Base-by-base conservation (phyloP, 345 rosid genomes). In the Boechera retrofracta region DNA sequence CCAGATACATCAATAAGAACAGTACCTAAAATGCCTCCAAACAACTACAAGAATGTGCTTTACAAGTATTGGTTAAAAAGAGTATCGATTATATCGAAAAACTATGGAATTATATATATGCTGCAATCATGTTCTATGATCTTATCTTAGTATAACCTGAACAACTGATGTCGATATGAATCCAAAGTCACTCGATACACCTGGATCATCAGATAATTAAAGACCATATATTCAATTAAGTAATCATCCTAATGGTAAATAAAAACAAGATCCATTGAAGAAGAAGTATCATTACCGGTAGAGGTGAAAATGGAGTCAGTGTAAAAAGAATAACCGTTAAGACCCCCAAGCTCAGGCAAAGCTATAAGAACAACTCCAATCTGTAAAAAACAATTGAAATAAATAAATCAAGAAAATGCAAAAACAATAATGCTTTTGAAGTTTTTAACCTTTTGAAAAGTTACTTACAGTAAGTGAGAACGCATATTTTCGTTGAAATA, bases 261-360 rank as follows among this genome's bases (percentile, higher is more conserved):
- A 10, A 48, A 32, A 7, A 3, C 44, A 64, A 55, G 28, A 35
- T 52, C 45, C 35, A 58, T 13, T 64, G 0, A 39, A 69, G 49
- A 52, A 69, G 56, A 45, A 52, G 5, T 21, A 21, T 76, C 21
- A 52, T 68, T 85, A 87, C 91, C 91, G 3, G 91, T 85, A 48
- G 87, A 84, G 15, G 62, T 68, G 49, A 87, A 85, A 44, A 87
- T 87, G 21, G 89, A 48, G 64, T 82, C 84, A 38, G 91, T 85
- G 69, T 87, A 87, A 68, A 87, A 87, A 18, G 82, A 72, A 60
- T 85, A 81, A 53, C 80, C 89, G 44, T 71, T 83, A 58, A 88
- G 88, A 49, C 98, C 98, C 71, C 96, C 93, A 58, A 93, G 85
- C 54, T 90, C 90, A 77, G 92, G 98, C 79, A 93, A 80, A 60